A percentile compares a stretch with the other conserved stretches of the same genome.
Evolutionary conservation across 139 green algal genomes (phyloP).

Genomic region (Prasinococcaceae sp.): DNA sequence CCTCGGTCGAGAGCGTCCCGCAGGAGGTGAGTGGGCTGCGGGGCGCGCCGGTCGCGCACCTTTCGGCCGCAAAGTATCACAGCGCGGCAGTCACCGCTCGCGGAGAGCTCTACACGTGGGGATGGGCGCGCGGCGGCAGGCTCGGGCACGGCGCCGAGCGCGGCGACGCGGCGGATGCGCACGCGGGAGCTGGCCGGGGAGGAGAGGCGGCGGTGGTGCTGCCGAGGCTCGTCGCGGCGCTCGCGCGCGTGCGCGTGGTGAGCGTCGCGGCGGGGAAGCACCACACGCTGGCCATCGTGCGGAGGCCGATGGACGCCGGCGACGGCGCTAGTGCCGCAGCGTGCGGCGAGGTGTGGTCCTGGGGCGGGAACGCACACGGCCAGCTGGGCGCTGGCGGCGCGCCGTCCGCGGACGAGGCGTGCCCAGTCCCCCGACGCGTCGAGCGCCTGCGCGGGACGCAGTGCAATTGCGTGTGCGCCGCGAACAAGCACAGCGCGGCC

Average conservation of each 20-base stretch:
- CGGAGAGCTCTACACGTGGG: constrained; percentile 59
- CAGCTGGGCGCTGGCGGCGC: constrained; percentile 1
- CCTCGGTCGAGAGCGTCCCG: constrained; percentile 27
- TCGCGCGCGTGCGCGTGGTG: constrained; percentile 30
- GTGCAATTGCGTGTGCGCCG: neutral
- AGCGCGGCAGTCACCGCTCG: constrained; percentile 41
- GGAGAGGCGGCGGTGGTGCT: no score
- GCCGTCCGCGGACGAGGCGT: neutral
- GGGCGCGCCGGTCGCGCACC: constrained; percentile 9
- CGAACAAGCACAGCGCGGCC: constrained; percentile 23
- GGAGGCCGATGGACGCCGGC: no score
- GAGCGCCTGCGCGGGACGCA: neutral
- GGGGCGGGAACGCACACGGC: constrained; percentile 54
- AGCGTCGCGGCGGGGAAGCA: constrained; percentile 54
- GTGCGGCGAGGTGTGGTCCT: constrained; percentile 58
- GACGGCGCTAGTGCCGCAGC: no score
- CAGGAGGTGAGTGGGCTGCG: neutral
- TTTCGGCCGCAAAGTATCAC: constrained; percentile 72
- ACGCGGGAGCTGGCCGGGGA: no score
- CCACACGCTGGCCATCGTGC: constrained; percentile 63
- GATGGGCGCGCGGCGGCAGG: constrained; percentile 54
- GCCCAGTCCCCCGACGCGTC: neutral
- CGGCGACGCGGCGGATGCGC: constrained; percentile 57
- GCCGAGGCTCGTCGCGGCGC: no score
- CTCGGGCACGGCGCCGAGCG: constrained; percentile 58